Conservation (phyloP, 208 protist species). For the Crithidia mellificae region DNA sequence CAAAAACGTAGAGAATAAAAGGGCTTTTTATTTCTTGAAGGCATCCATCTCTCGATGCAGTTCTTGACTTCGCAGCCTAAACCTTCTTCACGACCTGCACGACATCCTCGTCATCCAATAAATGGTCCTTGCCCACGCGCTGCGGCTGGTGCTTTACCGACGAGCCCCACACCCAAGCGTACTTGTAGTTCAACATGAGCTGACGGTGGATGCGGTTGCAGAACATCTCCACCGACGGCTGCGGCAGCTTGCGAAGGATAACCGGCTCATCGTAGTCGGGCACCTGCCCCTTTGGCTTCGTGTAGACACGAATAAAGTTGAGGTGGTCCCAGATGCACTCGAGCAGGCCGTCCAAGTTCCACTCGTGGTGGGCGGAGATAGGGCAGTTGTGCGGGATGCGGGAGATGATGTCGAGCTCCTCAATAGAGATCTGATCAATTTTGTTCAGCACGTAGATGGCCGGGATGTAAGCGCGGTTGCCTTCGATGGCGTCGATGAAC, state of each 20-base stretch:
- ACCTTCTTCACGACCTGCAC: slow-evolving; percentile 98
- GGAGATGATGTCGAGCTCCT: slow-evolving; percentile 97
- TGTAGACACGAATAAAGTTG: slow-evolving; percentile 97
- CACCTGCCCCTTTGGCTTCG: slow-evolving; percentile 97
- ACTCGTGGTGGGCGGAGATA: slow-evolving; percentile 96
- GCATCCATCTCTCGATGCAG: too few species aligned
- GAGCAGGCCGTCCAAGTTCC: slow-evolving; percentile 98
- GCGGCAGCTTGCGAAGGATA: slow-evolving; percentile 89
- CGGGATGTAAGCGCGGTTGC: slow-evolving; percentile 96
- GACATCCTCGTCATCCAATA: slow-evolving; percentile 98
- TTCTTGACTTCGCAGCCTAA: too few species aligned
- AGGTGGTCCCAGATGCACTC: slow-evolving; percentile 99
- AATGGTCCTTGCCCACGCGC: slow-evolving; percentile 96
- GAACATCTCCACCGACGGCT: slow-evolving; percentile 95
- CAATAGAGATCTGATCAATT: slow-evolving; percentile 98
- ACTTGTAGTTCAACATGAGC: slow-evolving; percentile 98
- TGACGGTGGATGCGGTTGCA: slow-evolving; percentile 97
- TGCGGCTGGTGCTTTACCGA: slow-evolving; percentile 98
- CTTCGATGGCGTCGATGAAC: slow-evolving; percentile 98
- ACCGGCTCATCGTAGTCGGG: slow-evolving; percentile 98
- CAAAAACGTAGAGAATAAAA: slow-evolving; percentile 20
- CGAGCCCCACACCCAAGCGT: slow-evolving; percentile 98
- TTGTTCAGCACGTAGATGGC: slow-evolving; percentile 98
- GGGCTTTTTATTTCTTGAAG: neutral
- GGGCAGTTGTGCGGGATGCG: slow-evolving; percentile 96